Percentiles rank a stretch among this genome's conserved stretches.
Evolutionary conservation across 176 grass and related monocot species (phyloP).

Genomic region (Phragmites australis): DNA sequence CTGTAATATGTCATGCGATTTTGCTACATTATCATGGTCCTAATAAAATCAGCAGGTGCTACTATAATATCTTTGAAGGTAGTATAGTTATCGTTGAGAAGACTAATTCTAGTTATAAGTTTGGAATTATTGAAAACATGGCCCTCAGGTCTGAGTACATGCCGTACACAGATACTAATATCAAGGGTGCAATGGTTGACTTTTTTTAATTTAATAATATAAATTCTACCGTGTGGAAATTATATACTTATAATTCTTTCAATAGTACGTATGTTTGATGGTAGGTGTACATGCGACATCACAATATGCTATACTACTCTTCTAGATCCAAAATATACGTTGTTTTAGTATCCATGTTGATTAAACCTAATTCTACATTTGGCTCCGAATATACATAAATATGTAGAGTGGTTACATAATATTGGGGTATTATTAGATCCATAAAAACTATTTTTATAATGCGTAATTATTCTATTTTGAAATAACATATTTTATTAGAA

Average conservation of each 20-base stretch:
- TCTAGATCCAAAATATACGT: neutral
- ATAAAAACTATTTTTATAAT: too few species aligned
- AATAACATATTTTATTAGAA: too few species aligned
- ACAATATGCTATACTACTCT: too few species aligned
- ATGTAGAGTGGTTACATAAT: too few species aligned
- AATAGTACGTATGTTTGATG: neutral
- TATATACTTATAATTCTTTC: neutral
- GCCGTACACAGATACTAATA: neutral
- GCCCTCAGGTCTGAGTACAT: neutral
- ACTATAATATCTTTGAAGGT: neutral
- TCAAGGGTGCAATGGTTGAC: neutral
- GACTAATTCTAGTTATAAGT: neutral
- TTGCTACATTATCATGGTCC: neutral
- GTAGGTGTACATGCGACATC: neutral
- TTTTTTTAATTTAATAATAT: neutral
- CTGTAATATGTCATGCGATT: neutral
- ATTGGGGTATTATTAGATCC: too few species aligned
- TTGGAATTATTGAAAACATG: conserved; percentile 5
- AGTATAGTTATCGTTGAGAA: neutral
- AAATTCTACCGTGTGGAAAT: neutral
- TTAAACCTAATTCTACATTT: too few species aligned
- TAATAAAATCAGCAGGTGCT: neutral
- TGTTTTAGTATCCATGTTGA: too few species aligned
- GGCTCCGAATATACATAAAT: too few species aligned
- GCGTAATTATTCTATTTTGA: too few species aligned